Evolutionary conservation across 2,329 filamentous ascomycete genomes (phyloP).

Genomic region (Aspergillus candidus): DNA sequence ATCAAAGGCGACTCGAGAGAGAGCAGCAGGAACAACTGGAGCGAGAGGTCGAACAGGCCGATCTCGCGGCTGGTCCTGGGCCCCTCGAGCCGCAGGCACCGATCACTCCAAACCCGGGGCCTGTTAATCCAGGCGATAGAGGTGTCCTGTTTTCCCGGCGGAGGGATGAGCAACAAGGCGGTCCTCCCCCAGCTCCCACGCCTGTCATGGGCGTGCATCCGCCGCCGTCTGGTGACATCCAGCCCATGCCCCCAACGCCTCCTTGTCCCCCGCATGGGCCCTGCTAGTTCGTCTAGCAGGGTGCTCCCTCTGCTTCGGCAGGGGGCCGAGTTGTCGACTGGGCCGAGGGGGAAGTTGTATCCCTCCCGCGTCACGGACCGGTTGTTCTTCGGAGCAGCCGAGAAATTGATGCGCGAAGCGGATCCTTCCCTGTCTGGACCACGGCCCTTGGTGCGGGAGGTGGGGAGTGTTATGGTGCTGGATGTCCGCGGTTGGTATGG

Average conservation of each 20-base stretch:
- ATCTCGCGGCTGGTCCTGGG: not conserved
- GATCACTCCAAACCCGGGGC: not conserved
- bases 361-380: too few relatives aligned
- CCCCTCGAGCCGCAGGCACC: not conserved
- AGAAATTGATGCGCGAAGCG: too few relatives aligned
- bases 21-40: not conserved
- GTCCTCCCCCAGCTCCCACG: not conserved
- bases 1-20: not conserved
- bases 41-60: too few relatives aligned
- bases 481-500: not conserved
- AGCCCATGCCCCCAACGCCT: not conserved
- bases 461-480: slow-evolving; percentile 5
- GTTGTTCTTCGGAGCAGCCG: too few relatives aligned
- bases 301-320: not conserved
- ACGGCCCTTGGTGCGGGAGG: not conserved
- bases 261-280: not conserved
- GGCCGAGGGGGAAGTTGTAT: too few relatives aligned
- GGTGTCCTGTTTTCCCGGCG: not conserved
- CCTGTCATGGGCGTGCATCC: slow-evolving; percentile 1
- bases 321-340: too few relatives aligned
- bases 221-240: not conserved
- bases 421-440: too few relatives aligned
- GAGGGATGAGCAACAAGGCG: not conserved
- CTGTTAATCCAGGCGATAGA: not conserved
- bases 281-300: not conserved